phyloP scores from a whole-genome alignment of 805 yeast species.

The Isabelozyma rhagii region DNA sequence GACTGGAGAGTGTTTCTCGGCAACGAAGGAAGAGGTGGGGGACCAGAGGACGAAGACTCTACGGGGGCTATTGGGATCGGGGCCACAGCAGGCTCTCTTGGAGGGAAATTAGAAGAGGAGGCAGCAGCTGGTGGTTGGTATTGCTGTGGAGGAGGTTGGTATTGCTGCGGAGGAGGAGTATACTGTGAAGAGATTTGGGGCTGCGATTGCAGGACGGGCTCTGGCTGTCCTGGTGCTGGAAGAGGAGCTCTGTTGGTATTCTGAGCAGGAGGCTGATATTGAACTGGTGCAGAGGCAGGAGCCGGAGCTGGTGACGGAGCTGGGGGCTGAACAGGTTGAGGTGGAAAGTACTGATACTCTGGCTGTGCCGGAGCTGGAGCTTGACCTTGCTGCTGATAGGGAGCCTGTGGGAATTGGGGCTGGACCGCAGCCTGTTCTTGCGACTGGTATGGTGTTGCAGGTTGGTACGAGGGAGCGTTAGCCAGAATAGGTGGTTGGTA shows the following conservation, averaged over 20 bases:
- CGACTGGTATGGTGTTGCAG: not conserved
- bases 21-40: constrained; percentile 7
- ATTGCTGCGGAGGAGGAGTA: constrained; percentile 15
- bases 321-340: not conserved
- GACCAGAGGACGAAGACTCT: constrained; percentile 5
- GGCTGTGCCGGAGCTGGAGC: not conserved
- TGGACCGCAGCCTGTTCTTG: not conserved
- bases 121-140: constrained; percentile 1
- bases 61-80: not conserved
- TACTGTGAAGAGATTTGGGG: not conserved
- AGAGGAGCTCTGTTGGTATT: not conserved
- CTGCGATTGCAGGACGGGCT: constrained; percentile 2
- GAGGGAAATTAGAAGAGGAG: not conserved
- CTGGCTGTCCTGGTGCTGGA: not conserved
- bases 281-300: not conserved
- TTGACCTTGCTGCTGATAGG: not conserved
- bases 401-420: constrained; percentile 2
- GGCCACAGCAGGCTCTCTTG: not conserved
- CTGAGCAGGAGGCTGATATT: not conserved
- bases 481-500: not conserved
- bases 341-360: not conserved
- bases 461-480: not conserved
- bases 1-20: not conserved
- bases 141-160: constrained; percentile 5
- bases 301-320: not conserved